Conservation (phyloP, 768 basidiomycete species). For the Lactarius trivialis region DNA sequence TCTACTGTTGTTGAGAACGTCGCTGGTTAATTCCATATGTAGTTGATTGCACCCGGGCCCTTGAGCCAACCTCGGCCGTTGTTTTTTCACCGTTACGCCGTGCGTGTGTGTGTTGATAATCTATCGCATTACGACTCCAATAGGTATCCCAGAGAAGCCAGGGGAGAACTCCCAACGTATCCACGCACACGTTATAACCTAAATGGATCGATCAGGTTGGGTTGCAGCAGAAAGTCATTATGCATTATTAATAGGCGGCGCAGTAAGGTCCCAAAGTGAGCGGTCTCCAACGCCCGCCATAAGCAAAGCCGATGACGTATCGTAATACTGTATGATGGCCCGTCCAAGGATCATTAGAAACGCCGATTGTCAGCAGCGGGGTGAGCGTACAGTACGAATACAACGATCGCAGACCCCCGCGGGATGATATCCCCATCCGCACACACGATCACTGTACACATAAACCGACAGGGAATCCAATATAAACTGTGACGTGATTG, state of each 20-base stretch:
- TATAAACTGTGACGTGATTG: slow-evolving; percentile 5
- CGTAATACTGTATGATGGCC: background rate
- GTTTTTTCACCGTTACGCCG: background rate
- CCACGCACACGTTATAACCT: background rate
- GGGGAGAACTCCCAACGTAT: background rate
- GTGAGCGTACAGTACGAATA: background rate
- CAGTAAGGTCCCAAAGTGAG: background rate
- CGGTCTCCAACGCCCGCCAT: background rate
- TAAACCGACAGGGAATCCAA: background rate
- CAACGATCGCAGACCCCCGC: background rate
- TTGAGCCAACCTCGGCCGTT: background rate
- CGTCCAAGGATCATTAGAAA: background rate
- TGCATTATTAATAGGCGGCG: too few species aligned
- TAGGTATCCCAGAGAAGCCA: background rate
- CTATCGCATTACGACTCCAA: background rate
- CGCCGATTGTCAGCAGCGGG: background rate
- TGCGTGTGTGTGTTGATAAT: background rate
- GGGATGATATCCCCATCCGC: background rate
- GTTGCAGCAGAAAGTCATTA: background rate
- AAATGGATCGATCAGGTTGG: background rate
- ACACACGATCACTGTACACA: background rate
- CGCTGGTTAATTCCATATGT: background rate
- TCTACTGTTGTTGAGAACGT: background rate
- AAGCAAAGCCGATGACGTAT: background rate
- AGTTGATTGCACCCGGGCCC: background rate